Evolutionary conservation across 495 filamentous ascomycete species (phyloP), one percentile per base, ranked within the genome.

Genomic region (Endocarpon pusillum): DNA sequence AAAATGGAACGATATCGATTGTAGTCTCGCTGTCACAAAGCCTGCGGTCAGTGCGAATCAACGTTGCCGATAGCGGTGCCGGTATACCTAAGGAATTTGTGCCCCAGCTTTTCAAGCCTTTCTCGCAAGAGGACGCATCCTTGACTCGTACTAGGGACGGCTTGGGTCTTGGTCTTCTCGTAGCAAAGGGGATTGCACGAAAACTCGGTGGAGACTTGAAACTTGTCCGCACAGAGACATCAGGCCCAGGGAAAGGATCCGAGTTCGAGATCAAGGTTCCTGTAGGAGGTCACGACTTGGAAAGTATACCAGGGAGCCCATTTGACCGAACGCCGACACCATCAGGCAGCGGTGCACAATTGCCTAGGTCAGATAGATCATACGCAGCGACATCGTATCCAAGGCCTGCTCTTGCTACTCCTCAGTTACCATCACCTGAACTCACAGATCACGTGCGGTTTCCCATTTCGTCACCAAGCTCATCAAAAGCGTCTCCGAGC

Each of bases 251-350:
- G 27, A 66, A 62, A 47, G 80, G 80, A 10, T 69, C 74, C n/a
- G 75, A 80, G 37, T 86, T 86, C 47, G 67, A 77, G 43, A 74
- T 86, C 32, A 67, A 71, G 30, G 54, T 86, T 14, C 79, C 79
- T 5, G 53, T 75, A 11, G 68, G 60, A 5, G 65, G 69, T 29
- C 52, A 50, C 15, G 66, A 69, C 33, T 45, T 52, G 14, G 41
- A 42, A 19, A 52, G 54, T 30, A 48, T 47, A 19, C 58, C 59
- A 12, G 44, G 49, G 21, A 57, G 60, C n/a, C 64, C 66, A 27
- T 42, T 18, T 15, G 39, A 28, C 26, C 34, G 20, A 40, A 43
- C 26, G 21, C 42, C 21, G 26, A 49, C 38, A 24, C 42, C 46
- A 23, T 48, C 42, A 29, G 41, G 41, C 25, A 40, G 28, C 18